Evolutionary conservation across 345 rosid genomes (phyloP).

Genomic region (Hibiscus trionum): DNA sequence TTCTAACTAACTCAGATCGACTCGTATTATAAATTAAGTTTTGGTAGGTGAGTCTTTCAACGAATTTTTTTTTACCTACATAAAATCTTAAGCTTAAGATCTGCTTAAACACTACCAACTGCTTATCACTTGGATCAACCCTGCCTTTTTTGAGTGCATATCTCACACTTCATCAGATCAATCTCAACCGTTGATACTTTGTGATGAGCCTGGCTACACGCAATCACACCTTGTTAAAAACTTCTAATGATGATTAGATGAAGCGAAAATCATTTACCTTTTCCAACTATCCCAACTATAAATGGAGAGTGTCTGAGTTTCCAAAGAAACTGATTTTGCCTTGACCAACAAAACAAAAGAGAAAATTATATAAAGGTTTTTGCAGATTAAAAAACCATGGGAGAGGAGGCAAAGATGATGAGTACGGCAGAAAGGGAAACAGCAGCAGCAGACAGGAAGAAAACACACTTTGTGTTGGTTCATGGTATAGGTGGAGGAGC

Average conservation of each 20-base stretch:
- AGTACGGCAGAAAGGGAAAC: background rate
- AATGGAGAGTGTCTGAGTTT: constrained; percentile 4
- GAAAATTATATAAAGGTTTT: background rate
- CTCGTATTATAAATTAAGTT: no score
- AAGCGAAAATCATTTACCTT: constrained; percentile 13
- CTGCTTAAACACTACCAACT: no score
- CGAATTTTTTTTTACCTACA: no score
- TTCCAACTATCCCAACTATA: constrained; percentile 16
- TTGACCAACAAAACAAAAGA: background rate
- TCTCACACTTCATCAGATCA: background rate
- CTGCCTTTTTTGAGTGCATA: background rate
- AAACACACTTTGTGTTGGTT: constrained; percentile 48
- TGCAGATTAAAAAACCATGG: constrained; percentile 16
- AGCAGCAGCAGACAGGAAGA: background rate
- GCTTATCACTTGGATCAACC: no score
- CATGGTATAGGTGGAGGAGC: constrained; percentile 76
- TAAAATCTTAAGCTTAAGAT: no score
- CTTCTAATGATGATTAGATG: constrained; percentile 18
- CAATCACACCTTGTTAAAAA: background rate
- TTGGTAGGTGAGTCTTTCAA: no score
- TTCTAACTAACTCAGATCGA: no score
- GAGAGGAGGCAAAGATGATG: constrained; percentile 24
- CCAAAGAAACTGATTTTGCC: background rate
- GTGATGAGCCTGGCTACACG: background rate
- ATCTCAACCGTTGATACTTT: constrained; percentile 9